phyloP scores from a whole-genome alignment of 2,329 filamentous ascomycete species.

The Paecilomyces formosus region DNA sequence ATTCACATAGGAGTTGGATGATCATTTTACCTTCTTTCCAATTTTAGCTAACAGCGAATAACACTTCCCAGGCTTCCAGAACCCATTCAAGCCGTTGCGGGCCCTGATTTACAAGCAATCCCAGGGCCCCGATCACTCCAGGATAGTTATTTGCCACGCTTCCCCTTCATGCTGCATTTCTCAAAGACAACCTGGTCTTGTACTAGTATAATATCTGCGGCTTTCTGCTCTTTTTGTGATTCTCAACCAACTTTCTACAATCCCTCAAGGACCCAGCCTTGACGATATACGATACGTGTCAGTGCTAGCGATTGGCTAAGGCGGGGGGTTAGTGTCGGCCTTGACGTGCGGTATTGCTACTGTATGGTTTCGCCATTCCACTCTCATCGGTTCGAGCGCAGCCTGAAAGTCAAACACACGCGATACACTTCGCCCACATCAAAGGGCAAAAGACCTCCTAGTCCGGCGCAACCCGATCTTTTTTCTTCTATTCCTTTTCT shows the following conservation, averaged over 20 bases:
- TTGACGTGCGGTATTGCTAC: not conserved
- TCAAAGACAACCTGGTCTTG: not conserved
- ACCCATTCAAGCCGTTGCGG: conserved; percentile 1
- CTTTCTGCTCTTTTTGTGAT: not conserved
- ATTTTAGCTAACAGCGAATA: not conserved
- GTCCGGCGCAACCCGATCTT: not conserved
- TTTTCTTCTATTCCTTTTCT: not conserved
- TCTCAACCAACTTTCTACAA: not conserved
- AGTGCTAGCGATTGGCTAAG: not conserved
- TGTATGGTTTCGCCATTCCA: not conserved
- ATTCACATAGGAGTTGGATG: not conserved
- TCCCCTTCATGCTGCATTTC: not conserved
- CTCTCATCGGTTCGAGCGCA: not conserved
- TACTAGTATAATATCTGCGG: not conserved
- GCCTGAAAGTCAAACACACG: not conserved
- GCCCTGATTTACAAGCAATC: not conserved
- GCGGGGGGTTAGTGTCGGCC: not conserved
- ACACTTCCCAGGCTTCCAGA: not conserved
- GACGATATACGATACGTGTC: not conserved
- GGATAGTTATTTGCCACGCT: not conserved
- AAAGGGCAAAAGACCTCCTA: not conserved
- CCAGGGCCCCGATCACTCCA: not conserved
- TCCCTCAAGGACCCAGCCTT: not conserved
- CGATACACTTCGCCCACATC: not conserved
- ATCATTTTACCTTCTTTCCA: not conserved